A percentile compares a stretch with the other conserved stretches of the same genome.
Conservation (phyloP, 2,329 filamentous ascomycete species). For the Colletotrichum musicola region DNA sequence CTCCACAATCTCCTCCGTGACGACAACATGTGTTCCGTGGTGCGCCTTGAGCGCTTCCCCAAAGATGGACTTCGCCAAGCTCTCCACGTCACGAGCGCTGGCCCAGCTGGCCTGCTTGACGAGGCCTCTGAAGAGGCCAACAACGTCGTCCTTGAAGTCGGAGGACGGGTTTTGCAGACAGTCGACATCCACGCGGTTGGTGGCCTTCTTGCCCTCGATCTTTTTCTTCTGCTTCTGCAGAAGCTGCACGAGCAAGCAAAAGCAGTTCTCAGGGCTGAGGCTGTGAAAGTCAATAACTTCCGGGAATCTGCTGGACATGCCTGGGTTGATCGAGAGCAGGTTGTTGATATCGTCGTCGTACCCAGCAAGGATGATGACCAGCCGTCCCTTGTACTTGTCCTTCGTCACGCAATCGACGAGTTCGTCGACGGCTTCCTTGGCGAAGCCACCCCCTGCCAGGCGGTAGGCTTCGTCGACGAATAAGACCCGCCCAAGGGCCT, state of each 20-base stretch:
- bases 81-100: slow-evolving; percentile 72
- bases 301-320: slow-evolving; percentile 74
- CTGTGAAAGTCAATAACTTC: slow-evolving; percentile 69
- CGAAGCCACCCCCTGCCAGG: slow-evolving; percentile 68
- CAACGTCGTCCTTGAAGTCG: slow-evolving; percentile 43
- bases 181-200: slow-evolving; percentile 43
- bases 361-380: slow-evolving; percentile 77
- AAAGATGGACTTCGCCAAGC: slow-evolving; percentile 65
- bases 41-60: slow-evolving; percentile 47
- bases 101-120: slow-evolving; percentile 66
- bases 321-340: slow-evolving; percentile 71
- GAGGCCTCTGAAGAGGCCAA: slow-evolving; percentile 55
- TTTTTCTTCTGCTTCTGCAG: slow-evolving; percentile 47
- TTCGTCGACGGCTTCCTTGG: slow-evolving; percentile 68
- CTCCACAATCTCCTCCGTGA: slow-evolving; percentile 40
- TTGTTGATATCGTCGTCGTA: slow-evolving; percentile 76
- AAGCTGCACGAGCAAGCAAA: slow-evolving; percentile 54
- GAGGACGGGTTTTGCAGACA: slow-evolving; percentile 40
- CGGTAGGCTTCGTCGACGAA: slow-evolving; percentile 82
- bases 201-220: slow-evolving; percentile 40
- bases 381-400: slow-evolving; percentile 66
- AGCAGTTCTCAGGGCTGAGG: slow-evolving; percentile 57
- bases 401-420: slow-evolving; percentile 67
- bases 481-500: slow-evolving; percentile 73
- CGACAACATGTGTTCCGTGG: slow-evolving; percentile 7